phyloP scores from a whole-genome alignment of 2,329 filamentous ascomycete genomes.

The Tolypocladium sp. region DNA sequence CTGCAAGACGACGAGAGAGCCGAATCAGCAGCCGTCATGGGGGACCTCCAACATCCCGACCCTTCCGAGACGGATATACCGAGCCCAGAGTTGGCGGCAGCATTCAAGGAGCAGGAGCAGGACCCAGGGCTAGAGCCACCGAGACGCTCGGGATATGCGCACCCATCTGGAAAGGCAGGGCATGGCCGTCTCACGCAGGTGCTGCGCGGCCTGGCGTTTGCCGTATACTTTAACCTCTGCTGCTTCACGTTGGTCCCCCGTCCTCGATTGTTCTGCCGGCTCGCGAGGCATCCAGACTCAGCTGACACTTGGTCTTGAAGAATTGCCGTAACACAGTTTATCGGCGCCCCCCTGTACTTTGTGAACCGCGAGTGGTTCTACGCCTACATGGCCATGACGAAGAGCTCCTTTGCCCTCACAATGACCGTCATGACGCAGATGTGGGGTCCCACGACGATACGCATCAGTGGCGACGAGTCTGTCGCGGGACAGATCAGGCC shows the following conservation, averaged over 20 bases:
- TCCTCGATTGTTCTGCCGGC: not conserved
- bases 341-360: constrained; percentile 68
- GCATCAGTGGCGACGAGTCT: constrained; percentile 75
- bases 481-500: constrained; percentile 66
- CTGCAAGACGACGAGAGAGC: not conserved
- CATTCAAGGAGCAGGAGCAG: not conserved
- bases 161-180: constrained; percentile 47
- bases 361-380: constrained; percentile 72
- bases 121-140: not conserved
- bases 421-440: constrained; percentile 75
- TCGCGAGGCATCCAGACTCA: not conserved
- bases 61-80: constrained; percentile 12
- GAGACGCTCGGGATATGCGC: constrained; percentile 12
- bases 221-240: constrained; percentile 41
- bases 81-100: constrained; percentile 5
- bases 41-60: constrained; percentile 11
- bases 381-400: constrained; percentile 79
- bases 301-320: constrained; percentile 30
- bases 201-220: constrained; percentile 41
- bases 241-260: constrained; percentile 35
- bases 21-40: constrained; percentile 12
- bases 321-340: constrained; percentile 61
- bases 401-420: constrained; percentile 71
- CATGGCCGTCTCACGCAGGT: constrained; percentile 41
- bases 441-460: constrained; percentile 77